Base-by-base conservation (phyloP, 257 asterid genomes). In the Forsythia viridissima region DNA sequence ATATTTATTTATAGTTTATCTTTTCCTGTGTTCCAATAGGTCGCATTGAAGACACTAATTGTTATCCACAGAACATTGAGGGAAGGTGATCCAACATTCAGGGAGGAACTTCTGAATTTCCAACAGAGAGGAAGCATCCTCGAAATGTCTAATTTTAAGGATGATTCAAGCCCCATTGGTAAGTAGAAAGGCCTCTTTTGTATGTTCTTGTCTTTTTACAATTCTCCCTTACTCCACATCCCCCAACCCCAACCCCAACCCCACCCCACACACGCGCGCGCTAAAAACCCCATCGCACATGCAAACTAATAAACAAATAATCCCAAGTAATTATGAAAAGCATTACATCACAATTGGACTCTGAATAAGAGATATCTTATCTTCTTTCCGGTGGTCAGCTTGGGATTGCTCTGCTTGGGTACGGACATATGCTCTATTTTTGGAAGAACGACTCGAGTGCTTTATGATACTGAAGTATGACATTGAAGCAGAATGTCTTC, bases 371-470 rank as follows among this genome's bases (percentile, higher is more conserved):
- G 34, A 30, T 30, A 30, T 52, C 61, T 16, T 13, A 13, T 52
- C 34, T 30, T 30, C 34, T 30, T 30, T 30, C 34, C 34, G 34
- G 34, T 30, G 34, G 34, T 30, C 82, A 88, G 91, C 91, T n/a
- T 88, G 91, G 91, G 91, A 88, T 83, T 88, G 88, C 79, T 88
- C 91, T 75, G 91, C 79, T 2, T 88, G 91, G 91, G 91, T 86
- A 16, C 85, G 91, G 41, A 84, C 88, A 70, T 88, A 88, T 82
- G 91, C 88, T 48, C 88, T 88, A 72, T 88, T 82, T 79, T 73
- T 88, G 85, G 91, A 88, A 79, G 91, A 88, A 74, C 84, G 91
- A 34, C 91, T 88, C 55, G 91, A 88, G 80, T 88, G 91, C 82
- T 88, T 85, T 80, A 84, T 88, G 82, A 76, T 88, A 80, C 72